These are phyloP conservation scores for Trichothecium roseum DNA, from an alignment of 2,329 filamentous ascomycete species.

Conservation along the genomic window DNA sequence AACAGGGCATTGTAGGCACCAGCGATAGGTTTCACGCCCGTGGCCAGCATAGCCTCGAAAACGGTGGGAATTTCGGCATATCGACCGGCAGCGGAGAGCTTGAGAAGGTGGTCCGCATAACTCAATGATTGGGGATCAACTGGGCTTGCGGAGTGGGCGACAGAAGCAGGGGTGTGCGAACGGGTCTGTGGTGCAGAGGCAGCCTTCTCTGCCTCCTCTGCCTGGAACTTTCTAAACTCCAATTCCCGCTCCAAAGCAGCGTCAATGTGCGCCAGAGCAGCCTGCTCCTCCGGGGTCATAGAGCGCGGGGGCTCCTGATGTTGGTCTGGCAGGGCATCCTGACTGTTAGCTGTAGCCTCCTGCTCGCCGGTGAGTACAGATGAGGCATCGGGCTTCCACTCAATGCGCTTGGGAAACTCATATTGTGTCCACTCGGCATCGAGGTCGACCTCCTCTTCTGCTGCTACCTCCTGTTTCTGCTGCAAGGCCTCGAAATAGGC, in stretches of 20 bases:
- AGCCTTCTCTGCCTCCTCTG: slow-evolving; percentile 32
- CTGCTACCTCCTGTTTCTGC: slow-evolving; percentile 49
- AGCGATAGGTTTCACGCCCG: slow-evolving; percentile 70
- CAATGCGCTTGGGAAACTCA: slow-evolving; percentile 78
- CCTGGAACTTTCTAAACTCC: slow-evolving; percentile 35
- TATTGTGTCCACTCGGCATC: slow-evolving; percentile 87
- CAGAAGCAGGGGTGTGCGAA: slow-evolving; percentile 31
- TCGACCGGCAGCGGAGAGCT: slow-evolving; percentile 59
- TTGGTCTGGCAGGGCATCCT: slow-evolving; percentile 23
- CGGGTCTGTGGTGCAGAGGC: slow-evolving; percentile 30
- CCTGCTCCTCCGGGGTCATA: slow-evolving; percentile 37
- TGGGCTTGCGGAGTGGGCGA: slow-evolving; percentile 46
- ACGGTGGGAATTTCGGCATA: slow-evolving; percentile 83
- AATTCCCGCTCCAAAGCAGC: slow-evolving; percentile 76
- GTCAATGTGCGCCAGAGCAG: slow-evolving; percentile 70
- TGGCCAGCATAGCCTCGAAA: slow-evolving; percentile 82
- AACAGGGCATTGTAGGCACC: slow-evolving; percentile 89
- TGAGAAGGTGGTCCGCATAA: slow-evolving; percentile 70
- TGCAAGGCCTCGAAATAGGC: slow-evolving; percentile 90
- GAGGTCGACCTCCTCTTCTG: slow-evolving; percentile 31
- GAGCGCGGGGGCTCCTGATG: slow-evolving; percentile 21
- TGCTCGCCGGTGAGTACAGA: slow-evolving; percentile 51
- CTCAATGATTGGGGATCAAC: slow-evolving; percentile 53
- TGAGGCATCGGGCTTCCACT: slow-evolving; percentile 64
- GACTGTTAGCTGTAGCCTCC: slow-evolving; percentile 22